Percentiles rank a stretch among this genome's conserved stretches.
Evolutionary conservation across 2,329 filamentous ascomycete genomes (phyloP).

Genomic region (Fusarium sp.): DNA sequence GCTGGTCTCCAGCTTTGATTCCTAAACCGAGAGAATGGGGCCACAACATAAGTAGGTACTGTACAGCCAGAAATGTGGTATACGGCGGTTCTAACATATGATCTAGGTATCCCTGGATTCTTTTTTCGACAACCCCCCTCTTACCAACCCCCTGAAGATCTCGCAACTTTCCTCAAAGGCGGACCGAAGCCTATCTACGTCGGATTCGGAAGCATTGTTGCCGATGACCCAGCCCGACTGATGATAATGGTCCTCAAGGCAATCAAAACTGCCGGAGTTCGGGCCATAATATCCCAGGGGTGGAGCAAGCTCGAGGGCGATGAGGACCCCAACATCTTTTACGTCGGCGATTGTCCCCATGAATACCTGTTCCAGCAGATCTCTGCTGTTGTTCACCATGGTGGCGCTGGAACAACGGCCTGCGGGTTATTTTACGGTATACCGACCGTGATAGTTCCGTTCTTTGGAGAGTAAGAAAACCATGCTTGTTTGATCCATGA

Average conservation of each 20-base stretch:
- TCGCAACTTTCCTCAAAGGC: conserved; percentile 66
- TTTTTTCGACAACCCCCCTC: not conserved
- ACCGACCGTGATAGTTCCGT: conserved; percentile 84
- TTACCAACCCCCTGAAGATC: conserved; percentile 66
- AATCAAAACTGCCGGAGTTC: conserved; percentile 69
- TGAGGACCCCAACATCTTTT: conserved; percentile 63
- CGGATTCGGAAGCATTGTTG: conserved; percentile 79
- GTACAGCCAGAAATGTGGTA: not conserved
- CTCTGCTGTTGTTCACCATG: conserved; percentile 84
- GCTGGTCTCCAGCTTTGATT: conserved; percentile 75
- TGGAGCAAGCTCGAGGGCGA: conserved; percentile 75
- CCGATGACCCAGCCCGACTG: conserved; percentile 74
- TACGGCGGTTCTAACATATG: not conserved
- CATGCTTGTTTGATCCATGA: not conserved
- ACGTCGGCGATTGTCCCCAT: conserved; percentile 78
- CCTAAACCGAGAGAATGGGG: conserved; percentile 78
- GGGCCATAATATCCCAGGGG: conserved; percentile 76
- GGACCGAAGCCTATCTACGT: conserved; percentile 75
- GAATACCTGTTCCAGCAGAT: conserved; percentile 89
- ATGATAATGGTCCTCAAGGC: conserved; percentile 76
- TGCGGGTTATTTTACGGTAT: conserved; percentile 80
- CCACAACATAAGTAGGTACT: not conserved
- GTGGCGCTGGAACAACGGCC: conserved; percentile 86
- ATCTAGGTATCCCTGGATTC: not conserved
- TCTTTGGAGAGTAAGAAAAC: conserved; percentile 73